phyloP scores from a whole-genome alignment of 176 grass and related monocot species.

The Microstegium vimineum region DNA sequence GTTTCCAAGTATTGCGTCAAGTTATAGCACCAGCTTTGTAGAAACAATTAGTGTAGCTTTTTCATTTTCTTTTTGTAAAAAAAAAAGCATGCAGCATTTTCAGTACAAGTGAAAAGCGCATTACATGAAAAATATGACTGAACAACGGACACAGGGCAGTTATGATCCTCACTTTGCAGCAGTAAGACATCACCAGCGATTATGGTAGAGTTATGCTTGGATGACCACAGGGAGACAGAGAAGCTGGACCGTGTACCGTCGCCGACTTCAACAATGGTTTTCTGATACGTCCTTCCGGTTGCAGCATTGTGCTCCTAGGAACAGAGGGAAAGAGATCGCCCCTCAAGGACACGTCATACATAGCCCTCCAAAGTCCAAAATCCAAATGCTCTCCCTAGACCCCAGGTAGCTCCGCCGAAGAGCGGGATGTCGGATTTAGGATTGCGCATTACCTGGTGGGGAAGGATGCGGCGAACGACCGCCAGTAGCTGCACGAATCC shows the following conservation, averaged over 20 bases:
- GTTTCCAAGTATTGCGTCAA: background rate
- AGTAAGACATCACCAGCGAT: slow-evolving; percentile 45
- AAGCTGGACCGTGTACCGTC: slow-evolving; percentile 54
- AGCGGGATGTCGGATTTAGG: background rate
- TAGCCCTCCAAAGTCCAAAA: too few relatives aligned
- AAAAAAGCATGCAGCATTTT: background rate
- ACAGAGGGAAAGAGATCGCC: background rate
- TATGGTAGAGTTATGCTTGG: slow-evolving; percentile 28
- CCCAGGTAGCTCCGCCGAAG: background rate
- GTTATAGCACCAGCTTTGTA: background rate
- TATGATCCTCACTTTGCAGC: slow-evolving; percentile 48
- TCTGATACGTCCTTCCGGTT: slow-evolving; percentile 33
- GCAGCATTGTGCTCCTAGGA: slow-evolving; percentile 39
- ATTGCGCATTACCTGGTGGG: slow-evolving; percentile 24
- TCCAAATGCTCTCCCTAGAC: background rate
- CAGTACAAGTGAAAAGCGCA: too few relatives aligned
- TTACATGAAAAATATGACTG: background rate
- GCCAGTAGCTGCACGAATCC: slow-evolving; percentile 60
- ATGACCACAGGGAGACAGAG: slow-evolving; percentile 47
- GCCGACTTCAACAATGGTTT: slow-evolving; percentile 35
- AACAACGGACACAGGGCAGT: background rate
- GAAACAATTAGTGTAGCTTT: background rate
- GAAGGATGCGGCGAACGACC: slow-evolving; percentile 28
- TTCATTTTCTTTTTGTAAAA: background rate
- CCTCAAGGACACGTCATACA: background rate